phyloP scores from a whole-genome alignment of 1,284 basidiomycete genomes.

The Ceratobasidium sp. region DNA sequence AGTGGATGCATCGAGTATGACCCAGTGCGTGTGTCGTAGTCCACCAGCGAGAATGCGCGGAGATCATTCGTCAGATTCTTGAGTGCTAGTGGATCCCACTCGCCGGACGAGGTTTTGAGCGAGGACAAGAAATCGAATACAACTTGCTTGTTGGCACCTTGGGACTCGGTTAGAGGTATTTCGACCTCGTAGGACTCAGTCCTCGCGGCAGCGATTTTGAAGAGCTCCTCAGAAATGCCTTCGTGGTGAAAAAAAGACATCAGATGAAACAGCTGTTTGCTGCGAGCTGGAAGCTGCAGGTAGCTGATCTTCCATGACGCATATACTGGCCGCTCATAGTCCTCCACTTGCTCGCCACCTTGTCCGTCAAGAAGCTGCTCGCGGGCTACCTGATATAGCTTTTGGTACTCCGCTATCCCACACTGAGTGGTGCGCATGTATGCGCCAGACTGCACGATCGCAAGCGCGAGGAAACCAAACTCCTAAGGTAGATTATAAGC shows the following conservation, averaged over 20 bases:
- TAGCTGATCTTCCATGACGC: constrained; percentile 10
- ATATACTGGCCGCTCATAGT: constrained; percentile 4
- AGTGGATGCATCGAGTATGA: constrained; percentile 4
- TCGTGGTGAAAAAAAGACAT: constrained; percentile 22
- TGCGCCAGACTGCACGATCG: constrained; percentile 26
- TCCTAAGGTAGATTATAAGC: constrained; percentile 8
- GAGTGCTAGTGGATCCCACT: background rate
- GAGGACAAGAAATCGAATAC: background rate
- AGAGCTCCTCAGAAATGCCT: constrained; percentile 19
- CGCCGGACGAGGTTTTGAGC: too few relatives aligned
- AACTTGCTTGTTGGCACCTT: background rate
- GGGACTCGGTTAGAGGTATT: background rate
- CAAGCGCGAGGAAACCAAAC: constrained; percentile 4
- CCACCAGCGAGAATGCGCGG: constrained; percentile 1
- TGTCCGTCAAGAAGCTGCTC: constrained; percentile 9
- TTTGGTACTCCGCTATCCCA: background rate
- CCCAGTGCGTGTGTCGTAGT: background rate
- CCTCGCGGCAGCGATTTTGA: background rate
- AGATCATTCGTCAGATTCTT: background rate
- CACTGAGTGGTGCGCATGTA: constrained; percentile 13
- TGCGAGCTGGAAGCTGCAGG: background rate
- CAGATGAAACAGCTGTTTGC: constrained; percentile 4
- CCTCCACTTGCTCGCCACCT: too few relatives aligned
- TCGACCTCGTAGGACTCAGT: background rate
- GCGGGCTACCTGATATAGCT: background rate